Base-by-base conservation (phyloP, 2,329 filamentous ascomycete species). In the Alternaria panax region DNA sequence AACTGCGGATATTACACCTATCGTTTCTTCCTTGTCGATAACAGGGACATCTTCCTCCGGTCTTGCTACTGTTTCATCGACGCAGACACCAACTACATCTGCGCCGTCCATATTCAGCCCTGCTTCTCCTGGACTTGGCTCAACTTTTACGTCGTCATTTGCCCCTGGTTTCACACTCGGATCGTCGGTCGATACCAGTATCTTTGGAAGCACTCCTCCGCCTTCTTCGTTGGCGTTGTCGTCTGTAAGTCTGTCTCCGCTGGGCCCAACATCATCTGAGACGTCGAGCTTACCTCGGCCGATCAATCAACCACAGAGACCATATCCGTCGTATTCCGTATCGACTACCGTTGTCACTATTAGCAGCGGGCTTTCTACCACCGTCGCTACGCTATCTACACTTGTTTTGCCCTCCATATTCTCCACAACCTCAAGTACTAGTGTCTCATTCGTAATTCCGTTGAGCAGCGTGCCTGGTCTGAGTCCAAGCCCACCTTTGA, bases 231-330 rank as follows among this genome's bases (percentile, higher is more conserved):
- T n/a, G 9, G 3, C 6, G 4, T 27, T 25, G 7, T 41, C 36
- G n/a, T 48, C 45, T 60, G 45, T 32, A 42, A 50, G 27, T 25
- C 20, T 24, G 40, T 3, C 32, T 7, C 22, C 7, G 2, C 12
- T 3, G 22, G 32, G n/a, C 6, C 16, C 57, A 6, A 1, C 25
- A n/a, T 34, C 38, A 9, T 20, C 40, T 38, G 27, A 25, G 32
- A 18, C 16, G 43, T 28, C 46, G 8, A 45, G 28, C 51, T 24
- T 27, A 38, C 40, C 38, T 40, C 24, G 22, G 18, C 46, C 46
- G 7, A 45, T 57, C 38, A 55, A 48, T 48, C 51, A 55, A 36
- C 51, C 59, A 25, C 59, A 62, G 48, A 46, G 47, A 47, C 51
- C 59, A 14, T 59, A 54, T 40, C 59, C 55, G 8, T 56, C 55